Percentiles rank a stretch among this genome's conserved stretches.
Evolutionary conservation across 805 yeast genomes (phyloP).

Genomic region (Spathaspora gorwiae): DNA sequence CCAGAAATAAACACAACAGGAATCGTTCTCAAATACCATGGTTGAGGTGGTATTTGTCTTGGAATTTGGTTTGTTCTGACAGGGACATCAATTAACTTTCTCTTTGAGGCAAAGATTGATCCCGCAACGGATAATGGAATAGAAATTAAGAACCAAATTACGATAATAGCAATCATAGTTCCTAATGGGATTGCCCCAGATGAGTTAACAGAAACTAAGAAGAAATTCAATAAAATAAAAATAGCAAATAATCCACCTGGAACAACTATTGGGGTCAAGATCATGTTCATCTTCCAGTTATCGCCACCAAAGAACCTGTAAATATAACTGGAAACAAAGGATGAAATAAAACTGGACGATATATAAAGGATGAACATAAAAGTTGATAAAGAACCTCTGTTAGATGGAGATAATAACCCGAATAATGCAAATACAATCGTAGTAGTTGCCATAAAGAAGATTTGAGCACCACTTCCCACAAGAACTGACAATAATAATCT

Average conservation of each 20-base stretch:
- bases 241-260: slow-evolving; percentile 71
- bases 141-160: slow-evolving; percentile 81
- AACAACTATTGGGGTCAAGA: slow-evolving; percentile 75
- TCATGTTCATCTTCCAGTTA: slow-evolving; percentile 81
- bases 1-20: slow-evolving; percentile 77
- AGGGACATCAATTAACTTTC: slow-evolving; percentile 58
- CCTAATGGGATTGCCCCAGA: slow-evolving; percentile 96
- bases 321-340: slow-evolving; percentile 79
- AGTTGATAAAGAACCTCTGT: slow-evolving; percentile 89
- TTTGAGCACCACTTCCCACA: slow-evolving; percentile 84
- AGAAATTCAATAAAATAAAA: slow-evolving; percentile 72
- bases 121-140: slow-evolving; percentile 82
- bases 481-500: slow-evolving; percentile 71
- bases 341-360: slow-evolving; percentile 74
- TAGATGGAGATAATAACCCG: slow-evolving; percentile 89
- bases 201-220: slow-evolving; percentile 69
- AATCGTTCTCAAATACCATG: slow-evolving; percentile 68
- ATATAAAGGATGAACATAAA: slow-evolving; percentile 84
- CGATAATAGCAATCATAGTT: slow-evolving; percentile 74
- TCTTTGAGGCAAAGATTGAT: slow-evolving; percentile 71
- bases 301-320: slow-evolving; percentile 92
- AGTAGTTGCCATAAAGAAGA: slow-evolving; percentile 67
- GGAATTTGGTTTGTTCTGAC: slow-evolving; percentile 94
- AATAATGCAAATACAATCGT: slow-evolving; percentile 80
- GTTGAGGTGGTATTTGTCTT: slow-evolving; percentile 91